A percentile compares a stretch with the other conserved stretches of the same genome.
Conservation (phyloP, 192 early-diverging fungal genomes). For the Backusella luteola region DNA sequence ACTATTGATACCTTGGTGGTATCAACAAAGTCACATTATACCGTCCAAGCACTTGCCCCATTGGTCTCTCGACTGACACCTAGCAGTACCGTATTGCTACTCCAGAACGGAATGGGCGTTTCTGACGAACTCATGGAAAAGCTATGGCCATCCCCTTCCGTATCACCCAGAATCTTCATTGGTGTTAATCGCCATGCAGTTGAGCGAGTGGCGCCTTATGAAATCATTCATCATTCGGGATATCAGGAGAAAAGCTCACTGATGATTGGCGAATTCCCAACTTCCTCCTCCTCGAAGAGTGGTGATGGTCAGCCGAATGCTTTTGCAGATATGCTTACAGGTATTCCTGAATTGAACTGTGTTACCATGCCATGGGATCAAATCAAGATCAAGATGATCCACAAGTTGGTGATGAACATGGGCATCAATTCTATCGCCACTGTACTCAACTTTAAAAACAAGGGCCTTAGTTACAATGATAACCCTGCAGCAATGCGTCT, state of each 20-base stretch:
- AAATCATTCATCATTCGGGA: slow-evolving; percentile 27
- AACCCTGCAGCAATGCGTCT: slow-evolving; percentile 2
- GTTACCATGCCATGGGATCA: slow-evolving; percentile 46
- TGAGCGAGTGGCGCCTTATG: slow-evolving; percentile 19
- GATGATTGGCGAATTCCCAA: not conserved
- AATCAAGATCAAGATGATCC: slow-evolving; percentile 42
- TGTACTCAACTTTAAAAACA: slow-evolving; percentile 54
- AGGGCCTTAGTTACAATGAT: slow-evolving; percentile 37
- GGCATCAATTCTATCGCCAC: slow-evolving; percentile 66
- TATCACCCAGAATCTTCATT: slow-evolving; percentile 3
- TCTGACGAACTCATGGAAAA: slow-evolving; percentile 44
- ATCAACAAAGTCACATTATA: slow-evolving; percentile 64
- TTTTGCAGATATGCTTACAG: not conserved
- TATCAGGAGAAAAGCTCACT: slow-evolving; percentile 12
- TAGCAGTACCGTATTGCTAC: slow-evolving; percentile 48
- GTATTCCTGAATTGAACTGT: slow-evolving; percentile 30
- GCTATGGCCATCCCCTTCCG: not conserved
- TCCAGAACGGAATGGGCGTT: slow-evolving; percentile 69
- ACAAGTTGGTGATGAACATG: slow-evolving; percentile 66
- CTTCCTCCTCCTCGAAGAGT: not conserved
- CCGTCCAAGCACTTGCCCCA: slow-evolving; percentile 41
- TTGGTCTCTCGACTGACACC: slow-evolving; percentile 40
- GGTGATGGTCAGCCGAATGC: not conserved
- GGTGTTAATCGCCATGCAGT: slow-evolving; percentile 32
- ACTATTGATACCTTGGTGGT: slow-evolving; percentile 51